Evolutionary conservation across 768 basidiomycete genomes (phyloP).

Genomic region (Rhodotorula diobovata): DNA sequence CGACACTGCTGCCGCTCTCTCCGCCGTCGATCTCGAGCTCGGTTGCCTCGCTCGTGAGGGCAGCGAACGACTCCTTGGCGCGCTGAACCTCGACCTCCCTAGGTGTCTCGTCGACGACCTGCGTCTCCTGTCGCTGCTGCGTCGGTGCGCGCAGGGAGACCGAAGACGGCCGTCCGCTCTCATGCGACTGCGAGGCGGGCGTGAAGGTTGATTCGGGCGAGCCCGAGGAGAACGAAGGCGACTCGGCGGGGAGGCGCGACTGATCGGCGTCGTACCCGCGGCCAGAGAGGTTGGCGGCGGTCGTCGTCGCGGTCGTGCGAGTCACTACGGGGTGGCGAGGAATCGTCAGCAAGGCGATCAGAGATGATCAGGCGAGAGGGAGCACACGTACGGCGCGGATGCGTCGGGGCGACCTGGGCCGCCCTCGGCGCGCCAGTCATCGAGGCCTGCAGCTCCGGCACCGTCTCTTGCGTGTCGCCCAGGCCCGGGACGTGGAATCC

Average conservation of each 20-base stretch:
- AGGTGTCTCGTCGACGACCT: conserved; percentile 27
- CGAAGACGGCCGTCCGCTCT: neutral
- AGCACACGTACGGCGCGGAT: neutral
- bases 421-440: neutral
- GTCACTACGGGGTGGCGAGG: neutral
- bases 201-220: neutral
- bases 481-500: neutral
- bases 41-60: conserved; percentile 1
- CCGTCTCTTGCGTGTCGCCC: conserved; percentile 4
- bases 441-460: neutral
- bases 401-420: neutral
- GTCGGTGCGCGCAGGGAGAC: neutral
- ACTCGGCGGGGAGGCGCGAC: neutral
- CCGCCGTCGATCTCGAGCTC: neutral
- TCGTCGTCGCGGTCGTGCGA: neutral
- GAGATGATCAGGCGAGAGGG: neutral
- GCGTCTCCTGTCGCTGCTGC: neutral
- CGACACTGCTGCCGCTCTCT: neutral
- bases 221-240: neutral
- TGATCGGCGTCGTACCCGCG: conserved; percentile 31
- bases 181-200: neutral
- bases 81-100: neutral
- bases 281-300: neutral
- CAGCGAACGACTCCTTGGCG: conserved; percentile 8
- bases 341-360: neutral